Conservation (phyloP, 2,329 filamentous ascomycete genomes). For the Fusarium torreyae region DNA sequence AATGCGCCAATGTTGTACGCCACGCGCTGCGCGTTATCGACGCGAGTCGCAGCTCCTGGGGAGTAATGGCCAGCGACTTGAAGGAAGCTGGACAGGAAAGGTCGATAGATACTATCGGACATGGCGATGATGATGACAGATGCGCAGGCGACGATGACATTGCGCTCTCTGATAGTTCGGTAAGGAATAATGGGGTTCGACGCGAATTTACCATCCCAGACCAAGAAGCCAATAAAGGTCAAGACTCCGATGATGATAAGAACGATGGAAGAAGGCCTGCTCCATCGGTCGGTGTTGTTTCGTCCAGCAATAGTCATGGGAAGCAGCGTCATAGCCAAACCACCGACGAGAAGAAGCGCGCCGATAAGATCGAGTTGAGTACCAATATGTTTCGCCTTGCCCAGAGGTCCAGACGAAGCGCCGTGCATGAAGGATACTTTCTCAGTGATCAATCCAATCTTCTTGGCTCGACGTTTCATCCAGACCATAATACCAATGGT, state of each 20-base stretch:
- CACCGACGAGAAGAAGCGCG: constrained; percentile 30
- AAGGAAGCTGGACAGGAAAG: constrained; percentile 30
- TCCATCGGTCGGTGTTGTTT: constrained; percentile 37
- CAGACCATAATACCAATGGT: constrained; percentile 40
- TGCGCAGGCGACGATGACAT: constrained; percentile 35
- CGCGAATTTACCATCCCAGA: constrained; percentile 37
- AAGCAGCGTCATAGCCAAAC: constrained; percentile 35
- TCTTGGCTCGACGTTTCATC: constrained; percentile 28
- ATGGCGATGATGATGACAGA: constrained; percentile 35
- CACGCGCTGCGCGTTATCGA: constrained; percentile 35
- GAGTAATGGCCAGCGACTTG: constrained; percentile 38
- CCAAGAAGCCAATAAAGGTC: constrained; percentile 15
- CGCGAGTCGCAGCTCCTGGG: constrained; percentile 32
- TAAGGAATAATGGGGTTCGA: constrained; percentile 35
- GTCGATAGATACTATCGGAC: constrained; percentile 40
- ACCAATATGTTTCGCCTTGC: constrained; percentile 17
- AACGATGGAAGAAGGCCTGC: constrained; percentile 31
- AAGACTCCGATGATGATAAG: constrained; percentile 27
- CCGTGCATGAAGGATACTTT: constrained; percentile 15
- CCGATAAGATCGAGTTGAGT: constrained; percentile 28
- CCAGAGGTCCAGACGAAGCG: not conserved
- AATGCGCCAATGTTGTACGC: constrained; percentile 32
- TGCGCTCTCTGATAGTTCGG: constrained; percentile 38
- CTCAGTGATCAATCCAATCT: constrained; percentile 15
- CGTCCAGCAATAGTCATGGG: constrained; percentile 38